Evolutionary conservation across 768 basidiomycete genomes (phyloP), one percentile per base, ranked within the genome.

Genomic region (Psilocybe sp.): DNA sequence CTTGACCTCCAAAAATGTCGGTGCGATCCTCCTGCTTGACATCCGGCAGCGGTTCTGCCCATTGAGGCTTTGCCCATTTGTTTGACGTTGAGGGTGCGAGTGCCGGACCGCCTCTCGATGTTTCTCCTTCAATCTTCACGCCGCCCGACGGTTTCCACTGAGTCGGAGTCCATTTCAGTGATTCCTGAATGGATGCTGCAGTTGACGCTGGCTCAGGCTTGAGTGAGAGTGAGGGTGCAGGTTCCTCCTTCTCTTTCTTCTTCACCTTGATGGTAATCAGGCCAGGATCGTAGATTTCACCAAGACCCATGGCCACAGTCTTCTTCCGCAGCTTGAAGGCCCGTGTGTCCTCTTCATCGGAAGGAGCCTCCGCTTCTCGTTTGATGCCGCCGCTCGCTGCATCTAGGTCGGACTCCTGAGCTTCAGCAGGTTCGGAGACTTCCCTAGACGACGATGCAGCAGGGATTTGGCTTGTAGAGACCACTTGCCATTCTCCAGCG

Each of bases 281-380:
- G 1, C 82, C 85, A 3, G 88, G 89, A 64, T 96, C 92, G 56
- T 89, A 95, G 23, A 89, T 79, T 57, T 91, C 86, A 11, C 87
- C 90, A 10, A 90, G 71, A 6, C 86, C 89, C 0, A 73, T 66
- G 1, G 65, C 68, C 39, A 79, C 63, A 0, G 75, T 82, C 69
- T 82, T 85, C 72, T 81, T 84, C 53, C 82, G 75, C 52, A 91
- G 60, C 65, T 86, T 89, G 72, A 82, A 91, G 23, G 71, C 66
- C 3, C 84, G 79, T 9, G 66, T 74, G 47, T 84, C 81, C 36
- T 83, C 85, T 34, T 73, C 76, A 19, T 71, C 76, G 6, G 57
- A 63, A 16, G 63, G 60, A n/a, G 65, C 56, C 34, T 69, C 65
- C 49, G 73, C 68, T 56, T 71, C 68, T 52, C 75, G 67, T 52